These are phyloP conservation scores for Pythium rhizo-oryzae DNA, from an alignment of 352 stramenopile genomes.

Conservation along the genomic window DNA sequence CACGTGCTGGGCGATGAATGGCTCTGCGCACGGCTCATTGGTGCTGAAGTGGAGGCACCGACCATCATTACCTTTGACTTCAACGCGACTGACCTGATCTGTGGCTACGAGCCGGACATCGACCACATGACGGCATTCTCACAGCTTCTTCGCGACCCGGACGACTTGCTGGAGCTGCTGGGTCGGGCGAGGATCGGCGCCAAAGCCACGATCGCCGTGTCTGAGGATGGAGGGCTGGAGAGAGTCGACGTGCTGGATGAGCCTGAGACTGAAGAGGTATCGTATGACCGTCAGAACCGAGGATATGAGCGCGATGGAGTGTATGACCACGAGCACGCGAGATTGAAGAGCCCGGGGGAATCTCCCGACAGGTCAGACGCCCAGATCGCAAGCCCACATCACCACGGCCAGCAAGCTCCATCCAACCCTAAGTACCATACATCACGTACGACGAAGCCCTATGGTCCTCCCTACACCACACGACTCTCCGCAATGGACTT, in stretches of 20 bases:
- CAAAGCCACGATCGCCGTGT: constrained; percentile 34
- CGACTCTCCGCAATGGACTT: neutral
- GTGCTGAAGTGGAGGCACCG: constrained; percentile 34
- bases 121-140: constrained; percentile 44
- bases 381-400: too few relatives aligned
- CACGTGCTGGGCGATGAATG: constrained; percentile 43
- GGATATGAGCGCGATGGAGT: neutral
- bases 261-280: neutral
- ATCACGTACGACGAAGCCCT: too few relatives aligned
- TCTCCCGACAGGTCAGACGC: neutral
- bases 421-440: too few relatives aligned
- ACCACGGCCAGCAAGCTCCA: too few relatives aligned
- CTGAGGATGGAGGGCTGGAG: constrained; percentile 12
- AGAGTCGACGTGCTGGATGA: constrained; percentile 3
- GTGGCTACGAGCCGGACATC: constrained; percentile 35
- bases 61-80: constrained; percentile 43
- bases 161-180: constrained; percentile 36
- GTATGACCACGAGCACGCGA: too few relatives aligned
- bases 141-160: constrained; percentile 33
- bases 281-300: neutral
- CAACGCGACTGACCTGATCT: constrained; percentile 31
- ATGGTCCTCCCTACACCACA: too few relatives aligned
- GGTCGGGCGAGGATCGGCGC: constrained; percentile 39
- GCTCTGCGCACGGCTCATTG: constrained; percentile 44
- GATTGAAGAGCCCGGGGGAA: too few relatives aligned